Evolutionary conservation across 495 filamentous ascomycete genomes (phyloP).

Genomic region (Penicillium parvum): DNA sequence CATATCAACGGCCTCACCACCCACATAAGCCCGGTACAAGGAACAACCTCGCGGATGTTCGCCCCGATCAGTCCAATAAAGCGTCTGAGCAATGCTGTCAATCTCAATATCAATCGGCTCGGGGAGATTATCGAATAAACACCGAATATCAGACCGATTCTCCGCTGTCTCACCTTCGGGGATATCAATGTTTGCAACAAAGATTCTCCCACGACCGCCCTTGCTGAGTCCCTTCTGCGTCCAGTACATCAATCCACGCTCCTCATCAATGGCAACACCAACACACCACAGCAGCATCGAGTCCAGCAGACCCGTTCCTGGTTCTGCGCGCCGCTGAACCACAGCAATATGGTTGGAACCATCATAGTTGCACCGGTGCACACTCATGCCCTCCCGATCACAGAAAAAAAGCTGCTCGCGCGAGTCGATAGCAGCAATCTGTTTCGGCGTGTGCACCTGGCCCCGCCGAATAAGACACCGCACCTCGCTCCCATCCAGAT

Average conservation of each 20-base stretch:
- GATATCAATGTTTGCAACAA: conserved; percentile 39
- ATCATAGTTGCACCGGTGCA: conserved; percentile 44
- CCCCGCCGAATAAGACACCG: conserved; percentile 35
- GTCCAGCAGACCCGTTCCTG: conserved; percentile 5
- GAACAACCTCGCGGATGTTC: conserved; percentile 35
- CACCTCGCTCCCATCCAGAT: conserved; percentile 41
- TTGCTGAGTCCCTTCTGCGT: conserved; percentile 54
- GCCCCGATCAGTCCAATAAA: conserved; percentile 56
- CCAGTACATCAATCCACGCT: conserved; percentile 48
- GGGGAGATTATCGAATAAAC: conserved; percentile 38
- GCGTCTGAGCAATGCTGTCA: conserved; percentile 29
- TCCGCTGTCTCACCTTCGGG: conserved; percentile 24
- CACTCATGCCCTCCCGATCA: conserved; percentile 51
- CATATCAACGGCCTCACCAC: conserved; percentile 10
- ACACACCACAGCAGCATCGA: conserved; percentile 50
- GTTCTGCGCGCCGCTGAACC: conserved; percentile 26
- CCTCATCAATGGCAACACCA: conserved; percentile 41
- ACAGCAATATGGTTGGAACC: conserved; percentile 42
- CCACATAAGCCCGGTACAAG: conserved; percentile 23
- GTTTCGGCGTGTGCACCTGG: conserved; percentile 50
- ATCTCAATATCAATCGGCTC: conserved; percentile 55
- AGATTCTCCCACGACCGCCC: conserved; percentile 41
- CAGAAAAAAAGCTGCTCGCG: conserved; percentile 44
- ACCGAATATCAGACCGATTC: conserved; percentile 38
- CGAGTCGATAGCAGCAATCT: conserved; percentile 35